These are phyloP conservation scores for Golubevia sp. DNA, from an alignment of 1,284 basidiomycete species.

Conservation along the genomic window DNA sequence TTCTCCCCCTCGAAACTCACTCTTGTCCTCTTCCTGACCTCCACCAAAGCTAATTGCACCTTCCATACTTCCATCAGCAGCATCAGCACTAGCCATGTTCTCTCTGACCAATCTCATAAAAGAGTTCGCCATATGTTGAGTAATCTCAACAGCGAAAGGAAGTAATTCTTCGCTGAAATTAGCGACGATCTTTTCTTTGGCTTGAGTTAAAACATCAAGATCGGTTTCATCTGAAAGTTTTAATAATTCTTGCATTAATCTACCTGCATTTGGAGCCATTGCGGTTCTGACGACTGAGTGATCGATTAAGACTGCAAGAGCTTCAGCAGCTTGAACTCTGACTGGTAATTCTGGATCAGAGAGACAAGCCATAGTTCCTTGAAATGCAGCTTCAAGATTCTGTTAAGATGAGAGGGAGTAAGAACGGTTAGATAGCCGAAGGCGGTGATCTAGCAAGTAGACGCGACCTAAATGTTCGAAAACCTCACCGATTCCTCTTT, in stretches of 20 bases:
- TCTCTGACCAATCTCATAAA: conserved; percentile 70
- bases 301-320: conserved; percentile 78
- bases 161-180: conserved; percentile 81
- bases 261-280: conserved; percentile 78
- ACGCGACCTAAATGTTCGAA: too few species aligned
- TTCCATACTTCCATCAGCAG: not conserved
- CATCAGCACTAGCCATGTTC: conserved; percentile 5
- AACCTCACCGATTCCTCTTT: too few species aligned
- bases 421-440: too few species aligned
- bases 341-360: conserved; percentile 78
- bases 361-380: conserved; percentile 53
- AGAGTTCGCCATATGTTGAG: conserved; percentile 66
- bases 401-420: too few species aligned
- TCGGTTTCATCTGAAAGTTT: conserved; percentile 88
- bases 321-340: conserved; percentile 79
- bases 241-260: conserved; percentile 86
- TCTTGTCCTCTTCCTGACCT: conserved; percentile 11
- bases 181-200: conserved; percentile 83
- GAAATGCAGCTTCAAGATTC: conserved; percentile 47
- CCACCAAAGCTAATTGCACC: not conserved
- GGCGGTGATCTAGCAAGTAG: too few species aligned
- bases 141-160: conserved; percentile 82
- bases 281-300: conserved; percentile 72
- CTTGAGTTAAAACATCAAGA: conserved; percentile 77
- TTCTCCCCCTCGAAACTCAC: not conserved